phyloP scores from a whole-genome alignment of 192 early-diverging fungal species.

The Diversispora epigaea region DNA sequence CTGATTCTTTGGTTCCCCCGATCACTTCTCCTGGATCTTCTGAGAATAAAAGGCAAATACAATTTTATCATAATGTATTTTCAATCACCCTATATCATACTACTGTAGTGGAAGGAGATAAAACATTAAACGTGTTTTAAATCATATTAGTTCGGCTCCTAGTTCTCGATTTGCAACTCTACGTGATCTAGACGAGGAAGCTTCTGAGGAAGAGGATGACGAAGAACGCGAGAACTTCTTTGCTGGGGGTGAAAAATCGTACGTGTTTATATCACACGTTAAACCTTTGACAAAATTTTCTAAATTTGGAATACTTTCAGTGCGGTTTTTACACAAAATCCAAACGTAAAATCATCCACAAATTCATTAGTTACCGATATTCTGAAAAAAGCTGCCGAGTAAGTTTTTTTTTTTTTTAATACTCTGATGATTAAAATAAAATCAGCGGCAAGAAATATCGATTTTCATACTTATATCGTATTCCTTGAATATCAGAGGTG shows the following conservation, averaged over 20 bases:
- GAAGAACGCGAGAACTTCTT: conserved; percentile 73
- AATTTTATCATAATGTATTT: too few relatives aligned
- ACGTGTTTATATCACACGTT: conserved; percentile 44
- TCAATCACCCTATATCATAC: too few relatives aligned
- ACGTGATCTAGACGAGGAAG: conserved; percentile 42
- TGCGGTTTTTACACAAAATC: conserved; percentile 41
- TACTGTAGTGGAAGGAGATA: too few relatives aligned
- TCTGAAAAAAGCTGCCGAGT: conserved; percentile 73
- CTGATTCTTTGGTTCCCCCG: too few relatives aligned
- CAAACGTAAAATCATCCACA: conserved; percentile 46
- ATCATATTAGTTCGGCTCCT: background rate
- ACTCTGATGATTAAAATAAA: too few relatives aligned
- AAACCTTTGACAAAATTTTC: background rate
- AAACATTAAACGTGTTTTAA: too few relatives aligned
- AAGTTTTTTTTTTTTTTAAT: conserved; percentile 2
- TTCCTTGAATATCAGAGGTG: conserved; percentile 26
- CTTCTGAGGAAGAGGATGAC: conserved; percentile 39
- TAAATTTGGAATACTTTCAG: conserved; percentile 9
- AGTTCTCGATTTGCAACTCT: conserved; percentile 47
- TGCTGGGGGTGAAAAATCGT: conserved; percentile 94
- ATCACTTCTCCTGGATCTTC: too few relatives aligned
- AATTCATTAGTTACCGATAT: conserved; percentile 73
- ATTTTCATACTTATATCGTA: background rate
- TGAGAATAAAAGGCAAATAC: too few relatives aligned
- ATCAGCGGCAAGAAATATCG: too few relatives aligned